phyloP scores from a whole-genome alignment of 768 basidiomycete species.

The Leccinum uliginosum region DNA sequence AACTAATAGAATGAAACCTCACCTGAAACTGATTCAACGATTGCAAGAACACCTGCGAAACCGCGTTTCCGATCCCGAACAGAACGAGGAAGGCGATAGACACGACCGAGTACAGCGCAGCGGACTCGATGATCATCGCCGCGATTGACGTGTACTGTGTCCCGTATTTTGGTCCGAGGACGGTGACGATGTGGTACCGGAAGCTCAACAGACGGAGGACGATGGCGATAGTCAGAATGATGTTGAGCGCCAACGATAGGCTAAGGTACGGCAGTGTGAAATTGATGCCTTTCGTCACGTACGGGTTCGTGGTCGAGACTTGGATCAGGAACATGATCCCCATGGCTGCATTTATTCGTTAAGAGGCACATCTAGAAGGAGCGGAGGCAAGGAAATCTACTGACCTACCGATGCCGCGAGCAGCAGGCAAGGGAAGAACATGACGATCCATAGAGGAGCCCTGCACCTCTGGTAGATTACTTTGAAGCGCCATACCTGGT shows the following conservation, averaged over 20 bases:
- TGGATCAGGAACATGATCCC: background rate
- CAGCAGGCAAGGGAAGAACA: background rate
- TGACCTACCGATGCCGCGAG: background rate
- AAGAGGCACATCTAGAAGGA: background rate
- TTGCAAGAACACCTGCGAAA: background rate
- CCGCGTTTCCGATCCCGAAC: background rate
- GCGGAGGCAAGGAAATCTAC: background rate
- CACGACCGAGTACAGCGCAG: slow-evolving; percentile 21
- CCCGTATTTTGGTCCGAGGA: slow-evolving; percentile 23
- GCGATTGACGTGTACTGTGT: slow-evolving; percentile 29
- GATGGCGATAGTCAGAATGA: slow-evolving; percentile 27
- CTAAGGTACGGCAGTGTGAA: slow-evolving; percentile 21
- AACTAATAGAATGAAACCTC: background rate
- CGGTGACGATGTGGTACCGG: slow-evolving; percentile 6
- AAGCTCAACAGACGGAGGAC: slow-evolving; percentile 21
- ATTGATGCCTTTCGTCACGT: background rate
- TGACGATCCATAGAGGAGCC: background rate
- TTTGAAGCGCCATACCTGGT: background rate
- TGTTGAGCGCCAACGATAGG: slow-evolving; percentile 30
- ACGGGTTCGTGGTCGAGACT: background rate
- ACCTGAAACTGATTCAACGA: background rate
- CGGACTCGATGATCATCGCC: slow-evolving; percentile 35
- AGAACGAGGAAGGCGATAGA: background rate
- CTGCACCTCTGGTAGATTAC: no score
- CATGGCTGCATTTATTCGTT: background rate